These are phyloP conservation scores for Flaveria brownii DNA, from an alignment of 129 eudicot species.

Conservation along the genomic window DNA sequence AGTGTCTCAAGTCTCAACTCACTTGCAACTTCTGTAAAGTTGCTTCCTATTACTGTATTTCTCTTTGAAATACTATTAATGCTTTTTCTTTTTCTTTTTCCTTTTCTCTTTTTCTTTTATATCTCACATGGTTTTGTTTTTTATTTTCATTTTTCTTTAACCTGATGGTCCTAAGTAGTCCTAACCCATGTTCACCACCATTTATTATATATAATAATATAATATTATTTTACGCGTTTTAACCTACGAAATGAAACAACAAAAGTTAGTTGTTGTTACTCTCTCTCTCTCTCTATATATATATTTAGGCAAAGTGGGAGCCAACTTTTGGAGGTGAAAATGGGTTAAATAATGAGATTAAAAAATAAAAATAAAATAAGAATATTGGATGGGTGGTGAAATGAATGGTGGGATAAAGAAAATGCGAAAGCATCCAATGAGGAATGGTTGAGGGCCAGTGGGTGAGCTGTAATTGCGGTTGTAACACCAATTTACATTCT, in stretches of 20 bases:
- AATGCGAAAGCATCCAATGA: constrained; percentile 25
- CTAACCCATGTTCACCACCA: not conserved
- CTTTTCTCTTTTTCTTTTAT: constrained; percentile 21
- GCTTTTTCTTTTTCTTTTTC: constrained; percentile 24
- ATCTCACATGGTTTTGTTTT: constrained; percentile 17
- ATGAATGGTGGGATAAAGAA: constrained; percentile 41
- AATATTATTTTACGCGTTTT: too few relatives aligned
- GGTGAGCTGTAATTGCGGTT: constrained; percentile 38
- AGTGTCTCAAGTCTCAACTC: constrained; percentile 24
- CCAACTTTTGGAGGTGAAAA: not conserved
- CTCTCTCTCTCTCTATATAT: too few relatives aligned
- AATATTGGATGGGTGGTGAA: constrained; percentile 30
- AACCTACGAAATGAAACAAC: not conserved
- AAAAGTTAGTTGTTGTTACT: not conserved
- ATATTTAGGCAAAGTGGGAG: constrained; percentile 23
- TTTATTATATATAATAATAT: not conserved
- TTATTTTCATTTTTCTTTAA: not conserved
- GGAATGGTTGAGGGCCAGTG: constrained; percentile 30
- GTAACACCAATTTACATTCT: constrained; percentile 27
- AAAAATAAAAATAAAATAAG: not conserved
- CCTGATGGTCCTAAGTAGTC: not conserved
- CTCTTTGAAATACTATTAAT: constrained; percentile 24
- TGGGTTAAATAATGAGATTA: not conserved
- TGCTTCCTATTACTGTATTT: constrained; percentile 32
- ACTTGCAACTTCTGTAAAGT: constrained; percentile 51